A percentile compares a stretch with the other conserved stretches of the same genome.
Conservation (phyloP, 1,284 basidiomycete species). For the Ceratobasidium theobromae region DNA sequence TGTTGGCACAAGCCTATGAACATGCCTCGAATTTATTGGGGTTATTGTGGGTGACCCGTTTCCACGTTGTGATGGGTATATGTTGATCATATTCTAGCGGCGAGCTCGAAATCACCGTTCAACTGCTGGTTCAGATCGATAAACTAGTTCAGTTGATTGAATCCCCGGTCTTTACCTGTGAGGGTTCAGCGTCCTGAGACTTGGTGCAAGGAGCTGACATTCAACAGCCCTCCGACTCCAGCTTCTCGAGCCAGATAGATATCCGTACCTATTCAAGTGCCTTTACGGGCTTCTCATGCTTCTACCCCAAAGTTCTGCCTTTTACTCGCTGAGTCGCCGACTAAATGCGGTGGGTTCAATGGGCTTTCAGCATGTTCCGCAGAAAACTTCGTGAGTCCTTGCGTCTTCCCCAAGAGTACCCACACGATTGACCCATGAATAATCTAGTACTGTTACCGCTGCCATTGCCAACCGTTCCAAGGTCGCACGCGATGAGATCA, state of each 20-base stretch:
- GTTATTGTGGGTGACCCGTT: slow-evolving; percentile 73
- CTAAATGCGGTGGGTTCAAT: slow-evolving; percentile 93
- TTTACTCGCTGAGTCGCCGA: slow-evolving; percentile 91
- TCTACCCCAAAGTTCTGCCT: slow-evolving; percentile 94
- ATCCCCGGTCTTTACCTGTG: slow-evolving; percentile 96
- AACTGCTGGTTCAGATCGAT: slow-evolving; percentile 94
- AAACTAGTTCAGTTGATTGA: slow-evolving; percentile 98
- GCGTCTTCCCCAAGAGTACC: slow-evolving; percentile 39
- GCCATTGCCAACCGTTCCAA: slow-evolving; percentile 61
- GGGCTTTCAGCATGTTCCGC: slow-evolving; percentile 79
- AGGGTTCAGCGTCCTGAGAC: slow-evolving; percentile 39
- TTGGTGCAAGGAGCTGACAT: not conserved
- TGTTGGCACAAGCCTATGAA: slow-evolving; percentile 97
- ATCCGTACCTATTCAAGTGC: slow-evolving; percentile 96
- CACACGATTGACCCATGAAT: not conserved
- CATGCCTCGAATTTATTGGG: slow-evolving; percentile 96
- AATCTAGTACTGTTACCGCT: slow-evolving; percentile 2
- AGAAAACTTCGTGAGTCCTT: slow-evolving; percentile 51
- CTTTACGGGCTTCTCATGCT: slow-evolving; percentile 98
- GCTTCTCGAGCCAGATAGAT: slow-evolving; percentile 93
- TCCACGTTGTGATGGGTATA: slow-evolving; percentile 1
- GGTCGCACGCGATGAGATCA: slow-evolving; percentile 82
- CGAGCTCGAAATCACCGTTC: slow-evolving; percentile 94
- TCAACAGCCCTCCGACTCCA: slow-evolving; percentile 87
- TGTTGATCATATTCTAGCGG: slow-evolving; percentile 56